Percentiles rank a stretch among this genome's conserved stretches.
phyloP scores from a whole-genome alignment of 257 asterid species.

The Anisodus tanguticus region DNA sequence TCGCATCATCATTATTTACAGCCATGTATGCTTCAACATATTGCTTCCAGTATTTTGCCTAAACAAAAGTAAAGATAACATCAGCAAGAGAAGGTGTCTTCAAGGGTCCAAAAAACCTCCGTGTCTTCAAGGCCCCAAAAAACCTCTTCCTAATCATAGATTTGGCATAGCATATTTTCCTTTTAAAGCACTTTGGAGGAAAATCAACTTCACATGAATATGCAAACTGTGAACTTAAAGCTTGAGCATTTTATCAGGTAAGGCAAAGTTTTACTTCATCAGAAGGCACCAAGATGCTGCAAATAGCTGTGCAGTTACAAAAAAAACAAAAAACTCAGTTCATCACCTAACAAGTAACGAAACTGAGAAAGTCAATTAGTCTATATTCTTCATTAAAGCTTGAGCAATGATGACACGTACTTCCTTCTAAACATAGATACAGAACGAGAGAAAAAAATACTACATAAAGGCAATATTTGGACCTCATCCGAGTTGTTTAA shows the following conservation, averaged over 20 bases:
- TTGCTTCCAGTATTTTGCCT: conserved; percentile 98
- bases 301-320: neutral
- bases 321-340: neutral
- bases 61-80: conserved; percentile 27
- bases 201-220: conserved; percentile 12
- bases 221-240: neutral
- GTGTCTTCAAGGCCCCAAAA: conserved; percentile 10
- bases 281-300: neutral
- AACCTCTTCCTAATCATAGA: conserved; percentile 1
- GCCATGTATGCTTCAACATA: conserved; percentile 93
- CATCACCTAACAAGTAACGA: neutral
- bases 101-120: neutral
- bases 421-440: neutral
- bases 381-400: conserved; percentile 4
- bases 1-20: conserved; percentile 83
- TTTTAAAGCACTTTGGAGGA: neutral
- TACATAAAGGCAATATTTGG: neutral
- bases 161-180: neutral
- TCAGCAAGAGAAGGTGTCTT: conserved; percentile 13
- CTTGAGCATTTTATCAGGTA: neutral
- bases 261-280: neutral
- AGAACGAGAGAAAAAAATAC: neutral
- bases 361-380: neutral
- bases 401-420: neutral
- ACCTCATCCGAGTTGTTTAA: neutral